These are phyloP conservation scores for Phytophthora pisi DNA, from an alignment of 352 stramenopile genomes.

Conservation along the genomic window DNA sequence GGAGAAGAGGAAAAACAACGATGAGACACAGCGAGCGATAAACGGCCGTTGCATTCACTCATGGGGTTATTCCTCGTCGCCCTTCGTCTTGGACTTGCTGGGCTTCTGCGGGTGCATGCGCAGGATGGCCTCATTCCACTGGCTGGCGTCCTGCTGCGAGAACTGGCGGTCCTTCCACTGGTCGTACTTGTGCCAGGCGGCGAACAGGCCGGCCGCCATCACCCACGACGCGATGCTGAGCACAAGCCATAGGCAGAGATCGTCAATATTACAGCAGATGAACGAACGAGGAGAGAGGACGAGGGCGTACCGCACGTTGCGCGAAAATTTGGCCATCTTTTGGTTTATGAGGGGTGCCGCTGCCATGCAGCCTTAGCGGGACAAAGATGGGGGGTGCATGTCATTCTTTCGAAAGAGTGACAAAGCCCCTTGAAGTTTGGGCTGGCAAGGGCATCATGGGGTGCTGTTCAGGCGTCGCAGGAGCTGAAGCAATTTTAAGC, in stretches of 20 bases:
- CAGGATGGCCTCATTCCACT: slow-evolving; percentile 71
- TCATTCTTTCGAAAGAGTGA: too few species aligned
- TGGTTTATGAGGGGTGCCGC: too few species aligned
- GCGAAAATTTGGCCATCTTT: slow-evolving; percentile 41
- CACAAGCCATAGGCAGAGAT: background rate
- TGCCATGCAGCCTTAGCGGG: too few species aligned
- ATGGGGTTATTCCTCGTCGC: slow-evolving; percentile 7
- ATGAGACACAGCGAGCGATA: background rate
- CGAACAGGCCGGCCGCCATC: slow-evolving; percentile 44
- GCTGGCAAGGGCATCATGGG: too few species aligned
- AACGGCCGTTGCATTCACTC: background rate
- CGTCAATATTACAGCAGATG: background rate
- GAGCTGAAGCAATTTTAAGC: too few species aligned
- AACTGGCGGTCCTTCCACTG: slow-evolving; percentile 65
- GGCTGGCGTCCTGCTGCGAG: slow-evolving; percentile 38
- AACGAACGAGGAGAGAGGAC: background rate
- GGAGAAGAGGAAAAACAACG: background rate
- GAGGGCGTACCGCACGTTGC: slow-evolving; percentile 42
- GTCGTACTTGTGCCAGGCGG: slow-evolving; percentile 64
- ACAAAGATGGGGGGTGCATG: too few species aligned
- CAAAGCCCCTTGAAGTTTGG: too few species aligned
- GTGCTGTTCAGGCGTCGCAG: too few species aligned
- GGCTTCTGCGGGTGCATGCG: slow-evolving; percentile 43
- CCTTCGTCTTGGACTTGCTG: slow-evolving; percentile 26
- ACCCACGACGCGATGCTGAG: slow-evolving; percentile 61